Conservation (phyloP, 352 stramenopile genomes). For the Phytophthora sojae region DNA sequence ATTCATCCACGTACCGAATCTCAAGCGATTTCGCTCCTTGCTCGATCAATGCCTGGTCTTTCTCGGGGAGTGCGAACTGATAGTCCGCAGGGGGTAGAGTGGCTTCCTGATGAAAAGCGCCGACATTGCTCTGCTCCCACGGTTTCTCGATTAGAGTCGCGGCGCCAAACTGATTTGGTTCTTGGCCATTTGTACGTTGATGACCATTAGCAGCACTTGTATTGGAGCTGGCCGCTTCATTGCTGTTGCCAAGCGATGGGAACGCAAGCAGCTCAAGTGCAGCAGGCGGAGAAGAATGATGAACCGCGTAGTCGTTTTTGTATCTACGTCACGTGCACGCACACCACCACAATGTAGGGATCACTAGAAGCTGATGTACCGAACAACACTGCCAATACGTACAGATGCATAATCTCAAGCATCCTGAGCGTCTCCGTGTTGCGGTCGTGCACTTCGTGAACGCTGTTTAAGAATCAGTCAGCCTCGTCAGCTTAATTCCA, state of each 20-base stretch:
- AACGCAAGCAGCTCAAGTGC: conserved; percentile 36
- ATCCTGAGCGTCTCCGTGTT: conserved; percentile 71
- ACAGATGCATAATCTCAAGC: conserved; percentile 70
- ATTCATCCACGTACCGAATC: conserved; percentile 54
- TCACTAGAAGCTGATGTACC: background rate
- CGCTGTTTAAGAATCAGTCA: conserved; percentile 22
- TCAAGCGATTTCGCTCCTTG: conserved; percentile 66
- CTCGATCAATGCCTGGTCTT: conserved; percentile 55
- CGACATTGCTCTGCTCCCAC: conserved; percentile 21
- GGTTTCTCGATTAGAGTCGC: conserved; percentile 35
- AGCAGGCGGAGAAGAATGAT: conserved; percentile 8
- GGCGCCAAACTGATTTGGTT: background rate
- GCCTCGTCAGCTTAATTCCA: conserved; percentile 5
- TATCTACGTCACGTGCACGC: conserved; percentile 18
- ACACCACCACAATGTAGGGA: background rate
- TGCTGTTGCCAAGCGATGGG: conserved; percentile 9
- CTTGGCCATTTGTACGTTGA: conserved; percentile 5
- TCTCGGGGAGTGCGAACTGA: conserved; percentile 54
- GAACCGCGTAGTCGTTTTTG: conserved; percentile 24
- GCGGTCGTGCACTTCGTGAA: conserved; percentile 53
- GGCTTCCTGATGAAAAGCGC: conserved; percentile 15
- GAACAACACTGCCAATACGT: conserved; percentile 14
- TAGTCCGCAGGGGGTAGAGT: conserved; percentile 55
- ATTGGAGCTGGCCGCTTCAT: background rate
- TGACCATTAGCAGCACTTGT: conserved; percentile 9